phyloP scores from a whole-genome alignment of 352 stramenopile species.

The Phytophthora pistaciae region DNA sequence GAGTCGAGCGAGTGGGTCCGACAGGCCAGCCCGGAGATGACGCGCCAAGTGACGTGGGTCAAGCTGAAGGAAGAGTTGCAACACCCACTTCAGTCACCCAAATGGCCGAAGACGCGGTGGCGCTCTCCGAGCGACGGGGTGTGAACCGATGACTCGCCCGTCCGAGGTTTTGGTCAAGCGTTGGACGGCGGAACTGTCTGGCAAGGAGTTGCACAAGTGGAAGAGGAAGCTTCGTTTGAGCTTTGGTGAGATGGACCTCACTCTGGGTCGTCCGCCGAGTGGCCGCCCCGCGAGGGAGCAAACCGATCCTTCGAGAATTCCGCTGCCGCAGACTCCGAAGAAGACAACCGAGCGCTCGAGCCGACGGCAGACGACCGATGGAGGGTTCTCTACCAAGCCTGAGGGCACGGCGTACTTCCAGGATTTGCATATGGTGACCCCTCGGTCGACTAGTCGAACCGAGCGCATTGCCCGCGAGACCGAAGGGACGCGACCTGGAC shows the following conservation, averaged over 20 bases:
- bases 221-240: background rate
- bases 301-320: background rate
- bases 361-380: background rate
- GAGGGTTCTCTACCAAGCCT: background rate
- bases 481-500: background rate
- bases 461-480: background rate
- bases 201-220: background rate
- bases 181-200: background rate
- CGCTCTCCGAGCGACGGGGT: conserved; percentile 8
- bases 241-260: background rate
- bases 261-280: background rate
- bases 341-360: background rate
- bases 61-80: background rate
- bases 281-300: background rate
- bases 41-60: background rate
- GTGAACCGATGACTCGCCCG: conserved; percentile 1
- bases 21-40: background rate
- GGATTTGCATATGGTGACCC: background rate
- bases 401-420: background rate
- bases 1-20: conserved; percentile 2
- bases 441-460: background rate
- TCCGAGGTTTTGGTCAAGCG: background rate
- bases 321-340: background rate
- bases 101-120: conserved; percentile 3
- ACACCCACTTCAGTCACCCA: background rate